Evolutionary conservation across 1,284 basidiomycete genomes (phyloP).

Genomic region (Rhodofomes roseus): DNA sequence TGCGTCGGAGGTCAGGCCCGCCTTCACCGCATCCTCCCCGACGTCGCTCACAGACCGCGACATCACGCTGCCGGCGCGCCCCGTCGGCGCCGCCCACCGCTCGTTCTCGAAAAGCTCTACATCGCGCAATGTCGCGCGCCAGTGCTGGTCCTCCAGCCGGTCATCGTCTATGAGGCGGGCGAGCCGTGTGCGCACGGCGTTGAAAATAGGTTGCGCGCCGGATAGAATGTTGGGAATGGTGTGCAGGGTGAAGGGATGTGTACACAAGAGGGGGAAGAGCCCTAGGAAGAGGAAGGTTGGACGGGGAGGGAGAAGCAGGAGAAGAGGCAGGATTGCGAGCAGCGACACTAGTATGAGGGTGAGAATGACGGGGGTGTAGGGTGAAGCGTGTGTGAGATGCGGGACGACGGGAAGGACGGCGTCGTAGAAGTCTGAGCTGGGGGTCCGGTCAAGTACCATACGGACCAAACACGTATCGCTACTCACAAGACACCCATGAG

Average conservation of each 20-base stretch:
- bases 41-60: constrained; percentile 1
- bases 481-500: constrained; percentile 73
- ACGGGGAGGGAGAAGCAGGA: constrained; percentile 53
- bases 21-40: constrained; percentile 21
- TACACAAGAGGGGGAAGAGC: constrained; percentile 46
- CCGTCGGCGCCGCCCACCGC: constrained; percentile 37
- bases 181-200: constrained; percentile 24
- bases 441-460: background rate
- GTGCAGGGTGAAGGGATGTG: constrained; percentile 45
- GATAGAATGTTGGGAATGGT: constrained; percentile 25
- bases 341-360: constrained; percentile 41
- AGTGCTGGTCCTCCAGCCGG: constrained; percentile 55
- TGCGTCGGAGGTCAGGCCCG: constrained; percentile 14
- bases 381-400: constrained; percentile 47
- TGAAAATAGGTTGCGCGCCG: constrained; percentile 17
- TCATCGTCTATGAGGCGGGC: constrained; percentile 59
- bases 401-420: constrained; percentile 30
- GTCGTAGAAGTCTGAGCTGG: constrained; percentile 45
- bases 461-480: background rate
- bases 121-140: constrained; percentile 56
- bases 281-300: constrained; percentile 53
- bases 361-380: constrained; percentile 52
- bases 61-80: constrained; percentile 19
- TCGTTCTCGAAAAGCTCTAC: constrained; percentile 81
- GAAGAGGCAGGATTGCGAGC: constrained; percentile 44